Evolutionary conservation across 192 early-diverging fungal species (phyloP).

Genomic region (Podila clonocystis): DNA sequence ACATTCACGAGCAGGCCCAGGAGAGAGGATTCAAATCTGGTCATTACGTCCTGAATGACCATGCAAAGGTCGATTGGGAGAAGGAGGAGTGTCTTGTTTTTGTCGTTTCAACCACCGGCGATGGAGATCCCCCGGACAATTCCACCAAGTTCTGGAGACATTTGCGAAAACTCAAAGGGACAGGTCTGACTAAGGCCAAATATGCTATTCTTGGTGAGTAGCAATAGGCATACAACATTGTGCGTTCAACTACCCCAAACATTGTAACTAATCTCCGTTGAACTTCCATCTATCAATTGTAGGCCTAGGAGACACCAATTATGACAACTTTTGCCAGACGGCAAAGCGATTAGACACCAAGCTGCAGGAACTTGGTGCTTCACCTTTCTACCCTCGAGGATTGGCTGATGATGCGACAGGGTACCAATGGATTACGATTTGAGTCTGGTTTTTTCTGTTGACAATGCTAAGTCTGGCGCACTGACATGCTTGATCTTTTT

Average conservation of each 20-base stretch:
- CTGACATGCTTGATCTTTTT: neutral
- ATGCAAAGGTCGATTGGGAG: constrained; percentile 67
- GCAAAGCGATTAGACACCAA: constrained; percentile 83
- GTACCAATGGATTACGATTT: constrained; percentile 35
- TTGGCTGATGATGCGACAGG: constrained; percentile 94
- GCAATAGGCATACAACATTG: too few relatives aligned
- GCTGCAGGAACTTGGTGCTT: constrained; percentile 78
- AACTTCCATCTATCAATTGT: neutral
- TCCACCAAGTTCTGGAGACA: constrained; percentile 89
- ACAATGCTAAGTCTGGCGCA: neutral
- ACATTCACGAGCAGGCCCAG: constrained; percentile 79
- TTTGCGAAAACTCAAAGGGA: constrained; percentile 77
- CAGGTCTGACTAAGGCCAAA: constrained; percentile 59
- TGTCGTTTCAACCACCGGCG: constrained; percentile 92
- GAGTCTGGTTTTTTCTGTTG: neutral
- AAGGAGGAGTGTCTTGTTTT: constrained; percentile 73
- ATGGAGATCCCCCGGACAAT: constrained; percentile 97
- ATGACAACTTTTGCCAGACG: constrained; percentile 91
- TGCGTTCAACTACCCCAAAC: too few relatives aligned
- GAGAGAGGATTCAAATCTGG: constrained; percentile 73
- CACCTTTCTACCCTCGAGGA: constrained; percentile 78
- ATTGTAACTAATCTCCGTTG: too few relatives aligned
- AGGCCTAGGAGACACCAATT: constrained; percentile 96
- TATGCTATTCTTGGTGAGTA: constrained; percentile 53
- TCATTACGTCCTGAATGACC: constrained; percentile 78